Evolutionary conservation across 108 stramenopile genomes (phyloP), one percentile per base, ranked within the genome.

Genomic region (Cyclotella baltica): DNA sequence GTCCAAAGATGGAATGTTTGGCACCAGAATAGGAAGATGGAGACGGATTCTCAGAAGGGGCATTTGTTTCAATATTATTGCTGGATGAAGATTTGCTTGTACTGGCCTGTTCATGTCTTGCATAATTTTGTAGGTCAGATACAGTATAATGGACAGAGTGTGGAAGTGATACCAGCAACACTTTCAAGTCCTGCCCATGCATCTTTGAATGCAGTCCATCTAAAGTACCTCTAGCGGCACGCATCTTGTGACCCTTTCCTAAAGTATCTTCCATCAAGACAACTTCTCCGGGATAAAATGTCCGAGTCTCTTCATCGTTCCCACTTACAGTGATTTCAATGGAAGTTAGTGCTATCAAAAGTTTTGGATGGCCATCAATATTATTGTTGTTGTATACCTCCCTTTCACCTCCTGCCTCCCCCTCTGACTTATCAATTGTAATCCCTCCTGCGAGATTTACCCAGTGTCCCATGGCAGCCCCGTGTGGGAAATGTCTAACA

Each of bases 181-280:
- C 81, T 22, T 43, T 76, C 75, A 75, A 59, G 67, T 83, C 75
- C 51, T 76, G 70, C 16, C 80, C 73, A 74, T 25, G 73, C 0
- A 71, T 22, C n/a, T 46, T 48, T 35, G 57, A 34, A 27, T 59
- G 38, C 27, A 27, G 11, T 20, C 69, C 56, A 6, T 58, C 61
- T 25, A 16, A 48, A 43, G 3, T 3, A 52, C 9, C 50, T 31
- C 47, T 51, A 6, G 57, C 74, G 1, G 83, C 83, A 47, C 51
- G 80, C 83, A 84, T 80, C 56, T 84, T 84, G 34, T 84, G 83
- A 11, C 83, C 83, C 47, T 80, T 84, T 33, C 83, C 83, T 22
- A 80, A 48, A 34, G 83, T 84, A 57, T 84, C 83, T 56, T 84
- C 83, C 83, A 84, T 75, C 29, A 80, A 38, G 3, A 84, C 40